A percentile compares a stretch with the other conserved stretches of the same genome.
These are phyloP conservation scores for Nepenthes alata DNA, from an alignment of 179 eudicot genomes.

Conservation along the genomic window DNA sequence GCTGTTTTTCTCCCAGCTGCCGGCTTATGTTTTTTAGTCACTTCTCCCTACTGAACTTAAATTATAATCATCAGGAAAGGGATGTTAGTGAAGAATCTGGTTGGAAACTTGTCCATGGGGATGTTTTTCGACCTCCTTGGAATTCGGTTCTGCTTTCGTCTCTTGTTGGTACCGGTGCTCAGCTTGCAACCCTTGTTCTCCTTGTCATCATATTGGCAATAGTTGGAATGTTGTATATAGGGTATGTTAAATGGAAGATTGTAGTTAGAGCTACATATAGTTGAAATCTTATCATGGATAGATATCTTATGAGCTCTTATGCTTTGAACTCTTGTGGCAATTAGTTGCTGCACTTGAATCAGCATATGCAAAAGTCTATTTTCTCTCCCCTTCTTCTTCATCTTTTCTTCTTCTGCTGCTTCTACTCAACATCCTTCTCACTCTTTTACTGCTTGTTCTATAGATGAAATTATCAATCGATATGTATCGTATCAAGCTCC, in stretches of 20 bases:
- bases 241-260: constrained; percentile 36
- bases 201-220: constrained; percentile 81
- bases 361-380: too few species aligned
- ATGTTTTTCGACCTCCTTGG: constrained; percentile 82
- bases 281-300: too few species aligned
- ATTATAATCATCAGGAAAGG: constrained; percentile 48
- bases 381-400: too few species aligned
- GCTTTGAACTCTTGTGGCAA: too few species aligned
- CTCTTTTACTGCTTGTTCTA: too few species aligned
- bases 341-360: too few species aligned
- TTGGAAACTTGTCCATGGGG: constrained; percentile 97
- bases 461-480: too few species aligned
- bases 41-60: not conserved
- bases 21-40: not conserved
- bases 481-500: too few species aligned
- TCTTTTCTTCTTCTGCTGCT: too few species aligned
- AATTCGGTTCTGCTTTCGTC: constrained; percentile 64
- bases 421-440: too few species aligned
- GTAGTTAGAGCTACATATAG: too few species aligned
- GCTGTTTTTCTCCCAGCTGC: constrained; percentile 1
- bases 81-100: constrained; percentile 93
- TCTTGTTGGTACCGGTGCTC: constrained; percentile 89
- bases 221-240: constrained; percentile 69
- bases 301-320: too few species aligned
- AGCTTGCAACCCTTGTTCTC: constrained; percentile 67